These are phyloP conservation scores for Kurtzmaniella cleridarum DNA, from an alignment of 805 yeast genomes.

Conservation along the genomic window DNA sequence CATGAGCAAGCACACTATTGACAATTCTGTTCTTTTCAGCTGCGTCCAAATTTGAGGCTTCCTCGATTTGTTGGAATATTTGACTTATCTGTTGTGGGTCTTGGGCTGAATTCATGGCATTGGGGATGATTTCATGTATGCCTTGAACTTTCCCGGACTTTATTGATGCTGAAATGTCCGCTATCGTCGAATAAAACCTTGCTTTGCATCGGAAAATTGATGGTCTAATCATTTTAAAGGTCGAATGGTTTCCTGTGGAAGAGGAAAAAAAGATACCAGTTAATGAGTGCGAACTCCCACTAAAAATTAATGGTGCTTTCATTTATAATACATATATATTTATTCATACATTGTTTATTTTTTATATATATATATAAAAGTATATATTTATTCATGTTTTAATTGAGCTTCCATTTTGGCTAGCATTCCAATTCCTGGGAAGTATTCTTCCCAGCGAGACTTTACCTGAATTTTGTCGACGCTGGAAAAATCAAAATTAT, in stretches of 20 bases:
- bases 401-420: slow-evolving; percentile 38
- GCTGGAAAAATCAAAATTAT: slow-evolving; percentile 43
- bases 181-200: not conserved
- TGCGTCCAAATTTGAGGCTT: slow-evolving; percentile 4
- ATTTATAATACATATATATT: no score
- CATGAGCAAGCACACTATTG: slow-evolving; percentile 15
- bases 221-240: no score
- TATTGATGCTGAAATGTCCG: not conserved
- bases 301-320: no score
- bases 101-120: not conserved
- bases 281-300: no score
- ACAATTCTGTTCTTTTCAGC: slow-evolving; percentile 11
- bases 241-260: no score
- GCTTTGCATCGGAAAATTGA: not conserved
- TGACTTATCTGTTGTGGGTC: not conserved
- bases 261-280: no score
- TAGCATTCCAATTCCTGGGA: slow-evolving; percentile 48
- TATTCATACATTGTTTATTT: no score
- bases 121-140: not conserved
- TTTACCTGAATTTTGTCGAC: slow-evolving; percentile 36
- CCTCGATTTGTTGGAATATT: not conserved
- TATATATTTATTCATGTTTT: slow-evolving; percentile 9
- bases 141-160: not conserved
- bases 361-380: no score
- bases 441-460: slow-evolving; percentile 45